Conservation (phyloP, 202 grass and related monocot genomes). For the Digitaria exilis region DNA sequence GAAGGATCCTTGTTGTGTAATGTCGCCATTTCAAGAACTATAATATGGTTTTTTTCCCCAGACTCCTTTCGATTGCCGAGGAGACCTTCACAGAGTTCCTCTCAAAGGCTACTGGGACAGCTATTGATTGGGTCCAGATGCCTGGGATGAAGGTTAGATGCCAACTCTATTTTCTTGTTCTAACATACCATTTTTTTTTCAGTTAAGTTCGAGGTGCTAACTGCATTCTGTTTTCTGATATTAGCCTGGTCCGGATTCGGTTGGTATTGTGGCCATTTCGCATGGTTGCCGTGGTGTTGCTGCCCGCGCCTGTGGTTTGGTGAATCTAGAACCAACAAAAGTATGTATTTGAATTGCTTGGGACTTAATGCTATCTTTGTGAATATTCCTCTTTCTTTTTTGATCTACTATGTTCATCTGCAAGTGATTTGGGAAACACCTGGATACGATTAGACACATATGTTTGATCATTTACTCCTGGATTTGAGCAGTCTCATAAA, state of each 20-base stretch:
- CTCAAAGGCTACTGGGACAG: slow-evolving; percentile 99
- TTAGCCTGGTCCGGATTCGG: slow-evolving; percentile 99
- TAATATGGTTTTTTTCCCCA: slow-evolving; percentile 24
- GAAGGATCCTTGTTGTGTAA: slow-evolving; percentile 8
- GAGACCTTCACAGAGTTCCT: slow-evolving; percentile 99
- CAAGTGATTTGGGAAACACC: slow-evolving; percentile 17
- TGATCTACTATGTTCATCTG: not conserved
- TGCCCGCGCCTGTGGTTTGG: slow-evolving; percentile 96
- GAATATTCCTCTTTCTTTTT: not conserved
- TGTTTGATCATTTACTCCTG: not conserved
- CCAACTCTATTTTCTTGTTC: not conserved
- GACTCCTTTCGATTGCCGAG: slow-evolving; percentile 92
- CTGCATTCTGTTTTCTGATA: slow-evolving; percentile 9
- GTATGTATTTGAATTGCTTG: slow-evolving; percentile 39
- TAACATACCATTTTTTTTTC: not conserved
- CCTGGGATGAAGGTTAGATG: slow-evolving; percentile 97
- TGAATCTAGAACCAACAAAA: slow-evolving; percentile 94
- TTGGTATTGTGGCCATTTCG: slow-evolving; percentile 98
- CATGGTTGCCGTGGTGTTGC: slow-evolving; percentile 90
- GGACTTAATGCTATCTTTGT: not conserved
- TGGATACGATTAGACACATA: not conserved
- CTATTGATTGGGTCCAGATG: slow-evolving; percentile 99
- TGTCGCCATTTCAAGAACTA: not conserved
- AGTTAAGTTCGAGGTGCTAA: not conserved
- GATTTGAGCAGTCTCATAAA: not conserved